These are phyloP conservation scores for Sporothrix variecibatus DNA, from an alignment of 2,329 filamentous ascomycete genomes.

Conservation along the genomic window DNA sequence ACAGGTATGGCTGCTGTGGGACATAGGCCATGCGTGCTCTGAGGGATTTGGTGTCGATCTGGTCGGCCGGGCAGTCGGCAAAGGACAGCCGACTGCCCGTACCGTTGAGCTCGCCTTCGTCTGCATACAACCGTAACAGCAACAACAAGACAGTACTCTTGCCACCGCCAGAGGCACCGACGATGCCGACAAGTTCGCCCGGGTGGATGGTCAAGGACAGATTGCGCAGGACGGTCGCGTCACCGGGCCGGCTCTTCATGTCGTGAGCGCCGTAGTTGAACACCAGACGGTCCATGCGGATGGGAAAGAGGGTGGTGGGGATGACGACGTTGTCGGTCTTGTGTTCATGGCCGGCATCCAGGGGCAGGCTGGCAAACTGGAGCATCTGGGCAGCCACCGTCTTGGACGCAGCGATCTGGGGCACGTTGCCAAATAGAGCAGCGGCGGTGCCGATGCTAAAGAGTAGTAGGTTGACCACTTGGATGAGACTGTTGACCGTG, in stretches of 20 bases:
- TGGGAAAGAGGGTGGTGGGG: conserved; percentile 48
- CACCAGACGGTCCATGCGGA: conserved; percentile 58
- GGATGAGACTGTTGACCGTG: conserved; percentile 63
- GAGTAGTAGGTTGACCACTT: conserved; percentile 80
- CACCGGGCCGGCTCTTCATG: conserved; percentile 38
- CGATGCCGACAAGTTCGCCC: conserved; percentile 72
- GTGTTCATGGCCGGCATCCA: conserved; percentile 58
- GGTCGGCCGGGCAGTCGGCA: conserved; percentile 55
- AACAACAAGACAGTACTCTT: conserved; percentile 83
- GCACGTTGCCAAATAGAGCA: conserved; percentile 70
- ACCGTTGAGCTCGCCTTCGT: background rate
- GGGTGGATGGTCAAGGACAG: conserved; percentile 66
- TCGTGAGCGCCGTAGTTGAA: conserved; percentile 62
- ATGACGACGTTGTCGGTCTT: conserved; percentile 24
- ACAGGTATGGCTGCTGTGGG: conserved; percentile 71
- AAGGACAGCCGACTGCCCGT: conserved; percentile 54
- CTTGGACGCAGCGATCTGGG: conserved; percentile 75
- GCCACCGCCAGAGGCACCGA: conserved; percentile 83
- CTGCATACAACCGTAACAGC: conserved; percentile 68
- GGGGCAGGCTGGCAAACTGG: conserved; percentile 63
- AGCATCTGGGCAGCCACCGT: conserved; percentile 74
- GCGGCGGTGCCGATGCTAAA: conserved; percentile 76
- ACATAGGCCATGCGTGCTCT: conserved; percentile 67
- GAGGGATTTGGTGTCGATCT: conserved; percentile 62
- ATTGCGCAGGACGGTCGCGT: conserved; percentile 55